Evolutionary conservation across 129 eudicot species (phyloP), one percentile per base, ranked within the genome.

Genomic region (Deinandra increscens): DNA sequence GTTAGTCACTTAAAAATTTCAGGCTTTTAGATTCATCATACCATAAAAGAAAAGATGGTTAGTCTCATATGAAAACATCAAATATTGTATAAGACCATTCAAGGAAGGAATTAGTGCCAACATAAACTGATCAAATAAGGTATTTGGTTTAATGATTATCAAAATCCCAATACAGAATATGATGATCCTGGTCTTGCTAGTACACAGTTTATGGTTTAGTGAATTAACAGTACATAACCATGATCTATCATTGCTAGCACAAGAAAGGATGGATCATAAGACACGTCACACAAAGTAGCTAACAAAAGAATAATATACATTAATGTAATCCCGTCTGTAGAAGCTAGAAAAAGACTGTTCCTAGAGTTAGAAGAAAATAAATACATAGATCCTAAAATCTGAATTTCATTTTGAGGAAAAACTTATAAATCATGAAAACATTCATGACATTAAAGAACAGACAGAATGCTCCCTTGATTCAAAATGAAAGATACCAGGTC

Each of bases 1-100:
- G 43, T 64, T 66, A 73, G 68, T 26, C 54, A 17, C 50, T 77
- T 36, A 10, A 36, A 29, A 74, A n/a, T 42, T 64, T 54, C 66
- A 34, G 36, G 29, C 29, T 66, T 38, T 29, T n/a, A 46, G 14
- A 46, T 14, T n/a, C 14, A 31, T 31, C 29, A 17, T 15, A 48
- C 33, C 61, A 14, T 68, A 17, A 50, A 34, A 18, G 49, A 50
- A 36, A 36, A 48, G 20, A 48, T 0, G 13, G n/a, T 48, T n/a
- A 45, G n/a, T 67, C 31, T 9, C 33, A 56, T 13, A 41, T 55
- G 51, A 42, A 23, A 70, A 70, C 37, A 10, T 70, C 43, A 58
- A 55, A 26, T 23, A 26, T 41, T n/a, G 53, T 58, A 22, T 41
- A 9, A 42, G 39, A 58, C 10, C 10, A 1, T 5, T 14, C 12